These are phyloP conservation scores for Breviolum minutum DNA, from an alignment of 73 alveolate species.

Conservation along the genomic window DNA sequence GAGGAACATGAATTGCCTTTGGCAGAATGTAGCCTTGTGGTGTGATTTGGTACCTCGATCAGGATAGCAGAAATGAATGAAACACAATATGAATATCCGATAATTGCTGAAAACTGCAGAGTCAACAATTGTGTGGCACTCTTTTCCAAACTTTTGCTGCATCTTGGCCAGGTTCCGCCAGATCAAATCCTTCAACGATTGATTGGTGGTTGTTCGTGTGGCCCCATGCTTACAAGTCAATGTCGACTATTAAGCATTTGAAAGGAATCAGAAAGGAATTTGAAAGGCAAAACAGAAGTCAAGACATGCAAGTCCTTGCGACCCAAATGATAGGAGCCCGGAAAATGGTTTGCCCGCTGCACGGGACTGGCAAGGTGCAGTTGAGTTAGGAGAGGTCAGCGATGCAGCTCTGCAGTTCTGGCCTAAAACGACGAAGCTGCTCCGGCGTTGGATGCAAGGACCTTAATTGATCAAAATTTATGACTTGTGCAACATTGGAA, in stretches of 20 bases:
- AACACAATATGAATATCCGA: no score
- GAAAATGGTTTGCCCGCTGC: constrained; percentile 90
- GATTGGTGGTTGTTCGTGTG: no score
- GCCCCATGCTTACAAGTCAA: no score
- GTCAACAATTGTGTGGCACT: background rate
- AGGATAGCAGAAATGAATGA: no score
- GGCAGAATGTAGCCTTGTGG: constrained; percentile 94
- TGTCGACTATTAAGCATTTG: no score
- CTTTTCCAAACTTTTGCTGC: constrained; percentile 95
- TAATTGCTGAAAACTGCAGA: no score
- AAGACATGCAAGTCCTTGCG: constrained; percentile 79
- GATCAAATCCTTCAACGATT: constrained; percentile 37
- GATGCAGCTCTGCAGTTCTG: background rate
- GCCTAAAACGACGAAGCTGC: constrained; percentile 83
- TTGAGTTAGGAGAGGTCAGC: background rate
- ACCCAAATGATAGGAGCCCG: constrained; percentile 93
- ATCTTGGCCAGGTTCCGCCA: constrained; percentile 96
- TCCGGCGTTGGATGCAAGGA: constrained; percentile 93
- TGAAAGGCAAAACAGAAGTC: no score
- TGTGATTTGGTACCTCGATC: constrained; percentile 52
- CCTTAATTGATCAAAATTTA: background rate
- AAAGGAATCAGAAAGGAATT: no score
- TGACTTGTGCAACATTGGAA: background rate
- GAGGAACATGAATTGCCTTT: background rate
- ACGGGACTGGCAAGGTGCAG: constrained; percentile 56